Evolutionary conservation across 176 grass and related monocot genomes (phyloP).

Genomic region (Oropetium thomaeum): DNA sequence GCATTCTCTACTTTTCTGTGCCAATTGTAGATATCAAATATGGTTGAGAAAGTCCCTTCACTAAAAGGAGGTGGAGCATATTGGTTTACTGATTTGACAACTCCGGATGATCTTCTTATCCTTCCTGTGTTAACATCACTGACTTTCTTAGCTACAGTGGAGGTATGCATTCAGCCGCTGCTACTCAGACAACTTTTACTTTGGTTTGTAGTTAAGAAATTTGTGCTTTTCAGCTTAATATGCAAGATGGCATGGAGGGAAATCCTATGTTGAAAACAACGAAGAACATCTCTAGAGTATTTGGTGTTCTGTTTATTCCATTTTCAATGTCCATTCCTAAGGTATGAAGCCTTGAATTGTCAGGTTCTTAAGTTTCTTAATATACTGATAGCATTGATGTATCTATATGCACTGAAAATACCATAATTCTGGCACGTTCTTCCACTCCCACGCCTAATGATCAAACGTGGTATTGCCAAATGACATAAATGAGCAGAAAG

Average conservation of each 20-base stretch:
- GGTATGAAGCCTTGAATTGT: slow-evolving; percentile 46
- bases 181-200: not conserved
- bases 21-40: slow-evolving; percentile 77
- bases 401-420: not conserved
- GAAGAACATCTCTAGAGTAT: slow-evolving; percentile 71
- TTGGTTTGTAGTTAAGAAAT: slow-evolving; percentile 2
- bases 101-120: slow-evolving; percentile 63
- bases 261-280: slow-evolving; percentile 66
- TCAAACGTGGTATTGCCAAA: not conserved
- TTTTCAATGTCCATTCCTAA: slow-evolving; percentile 75
- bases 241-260: slow-evolving; percentile 97
- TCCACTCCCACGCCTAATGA: not conserved
- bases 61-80: slow-evolving; percentile 83
- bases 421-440: not conserved
- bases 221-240: slow-evolving; percentile 59
- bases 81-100: slow-evolving; percentile 99
- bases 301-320: slow-evolving; percentile 69
- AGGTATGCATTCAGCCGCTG: slow-evolving; percentile 45
- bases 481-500: not conserved
- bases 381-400: slow-evolving; percentile 1
- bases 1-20: slow-evolving; percentile 19
- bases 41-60: slow-evolving; percentile 95
- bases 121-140: slow-evolving; percentile 73
- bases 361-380: slow-evolving; percentile 2
- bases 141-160: slow-evolving; percentile 69